Percentiles rank a stretch among this genome's conserved stretches.
These are phyloP conservation scores for Cladophialophora exuberans DNA, from an alignment of 2,329 filamentous ascomycete genomes.

Conservation along the genomic window DNA sequence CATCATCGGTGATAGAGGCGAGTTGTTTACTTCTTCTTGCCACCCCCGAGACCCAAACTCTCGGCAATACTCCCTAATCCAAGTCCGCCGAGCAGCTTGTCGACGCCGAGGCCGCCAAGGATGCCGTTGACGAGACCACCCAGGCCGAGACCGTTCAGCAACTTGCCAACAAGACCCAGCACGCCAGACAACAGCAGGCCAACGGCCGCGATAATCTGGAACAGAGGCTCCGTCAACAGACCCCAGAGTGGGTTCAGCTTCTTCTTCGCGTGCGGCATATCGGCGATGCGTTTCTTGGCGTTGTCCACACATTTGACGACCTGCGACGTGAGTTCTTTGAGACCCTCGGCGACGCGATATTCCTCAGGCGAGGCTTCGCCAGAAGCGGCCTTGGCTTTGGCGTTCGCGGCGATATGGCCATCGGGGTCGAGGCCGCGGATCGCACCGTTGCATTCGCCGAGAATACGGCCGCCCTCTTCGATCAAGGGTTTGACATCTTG, in stretches of 20 bases:
- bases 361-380: constrained; percentile 82
- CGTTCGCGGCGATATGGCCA: constrained; percentile 79
- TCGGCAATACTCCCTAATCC: constrained; percentile 62
- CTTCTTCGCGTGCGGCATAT: constrained; percentile 95
- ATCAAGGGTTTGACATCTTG: constrained; percentile 84
- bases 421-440: constrained; percentile 89
- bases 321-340: constrained; percentile 81
- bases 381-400: constrained; percentile 76
- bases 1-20: too few species aligned
- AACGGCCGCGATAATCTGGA: constrained; percentile 90
- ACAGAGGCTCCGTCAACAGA: constrained; percentile 79
- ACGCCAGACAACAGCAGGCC: constrained; percentile 82
- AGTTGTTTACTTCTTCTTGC: constrained; percentile 59
- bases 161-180: constrained; percentile 77
- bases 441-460: constrained; percentile 83
- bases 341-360: constrained; percentile 77
- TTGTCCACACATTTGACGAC: constrained; percentile 84
- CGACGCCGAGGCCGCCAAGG: constrained; percentile 74
- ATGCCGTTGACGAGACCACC: constrained; percentile 79
- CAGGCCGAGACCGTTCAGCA: constrained; percentile 79
- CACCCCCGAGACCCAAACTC: constrained; percentile 56
- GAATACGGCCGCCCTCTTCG: constrained; percentile 79
- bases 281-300: constrained; percentile 83
- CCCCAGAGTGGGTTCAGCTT: constrained; percentile 89
- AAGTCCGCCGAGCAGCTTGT: constrained; percentile 73